phyloP scores from a whole-genome alignment of 306 rosid species.

The Styphnolobium japonicum region DNA sequence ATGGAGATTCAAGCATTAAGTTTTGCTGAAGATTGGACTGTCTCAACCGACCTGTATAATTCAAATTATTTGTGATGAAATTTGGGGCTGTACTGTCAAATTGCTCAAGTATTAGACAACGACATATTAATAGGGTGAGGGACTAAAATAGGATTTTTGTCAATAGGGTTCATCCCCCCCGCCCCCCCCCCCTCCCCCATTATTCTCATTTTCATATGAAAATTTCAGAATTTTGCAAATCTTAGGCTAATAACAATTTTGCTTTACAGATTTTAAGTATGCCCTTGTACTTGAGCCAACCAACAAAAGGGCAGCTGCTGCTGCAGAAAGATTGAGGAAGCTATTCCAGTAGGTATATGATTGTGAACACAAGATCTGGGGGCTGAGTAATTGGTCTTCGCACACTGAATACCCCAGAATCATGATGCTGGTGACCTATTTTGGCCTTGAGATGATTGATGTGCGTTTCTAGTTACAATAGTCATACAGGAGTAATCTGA shows the following conservation, averaged over 20 bases:
- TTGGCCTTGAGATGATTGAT: conserved; percentile 8
- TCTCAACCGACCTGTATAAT: neutral
- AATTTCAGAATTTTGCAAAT: neutral
- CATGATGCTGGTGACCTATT: conserved; percentile 13
- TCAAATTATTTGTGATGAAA: conserved; percentile 4
- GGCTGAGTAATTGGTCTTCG: conserved; percentile 9
- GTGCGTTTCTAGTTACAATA: conserved; percentile 22
- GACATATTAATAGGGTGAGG: neutral
- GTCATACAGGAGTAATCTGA: conserved; percentile 16
- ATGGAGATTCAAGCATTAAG: neutral
- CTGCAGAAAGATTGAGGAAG: conserved; percentile 80
- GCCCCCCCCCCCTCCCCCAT: too few relatives aligned
- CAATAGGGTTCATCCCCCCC: too few relatives aligned
- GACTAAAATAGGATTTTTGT: too few relatives aligned
- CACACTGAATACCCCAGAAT: neutral
- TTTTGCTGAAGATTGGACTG: neutral
- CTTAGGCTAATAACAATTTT: conserved; percentile 17
- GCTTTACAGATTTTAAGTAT: conserved; percentile 67
- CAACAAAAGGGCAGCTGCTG: conserved; percentile 79
- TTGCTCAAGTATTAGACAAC: neutral
- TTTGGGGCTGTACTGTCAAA: neutral
- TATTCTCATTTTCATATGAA: neutral
- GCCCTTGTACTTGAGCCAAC: conserved; percentile 98
- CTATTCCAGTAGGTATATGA: conserved; percentile 53
- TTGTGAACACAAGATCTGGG: conserved; percentile 4